Percentiles rank a stretch among this genome's conserved stretches.
phyloP scores from a whole-genome alignment of 768 basidiomycete genomes.

The Pleurotus platypus region DNA sequence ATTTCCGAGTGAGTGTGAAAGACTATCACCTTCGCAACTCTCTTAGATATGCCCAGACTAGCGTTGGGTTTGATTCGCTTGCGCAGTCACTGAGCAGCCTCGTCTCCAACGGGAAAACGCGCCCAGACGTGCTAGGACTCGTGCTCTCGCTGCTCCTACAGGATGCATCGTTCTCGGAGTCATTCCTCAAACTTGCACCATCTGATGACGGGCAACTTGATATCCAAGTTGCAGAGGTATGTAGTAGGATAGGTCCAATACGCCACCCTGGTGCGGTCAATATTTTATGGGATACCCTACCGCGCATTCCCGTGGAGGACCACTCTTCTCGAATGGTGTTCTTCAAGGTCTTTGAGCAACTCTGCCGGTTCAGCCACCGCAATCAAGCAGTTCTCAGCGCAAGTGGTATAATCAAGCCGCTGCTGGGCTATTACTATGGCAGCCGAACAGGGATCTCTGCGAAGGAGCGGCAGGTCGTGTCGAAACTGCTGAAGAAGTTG shows the following conservation, averaged over 20 bases:
- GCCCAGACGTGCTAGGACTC: slow-evolving; percentile 60
- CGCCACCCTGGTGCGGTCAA: slow-evolving; percentile 57
- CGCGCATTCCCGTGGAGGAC: slow-evolving; percentile 30
- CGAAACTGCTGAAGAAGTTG: slow-evolving; percentile 62
- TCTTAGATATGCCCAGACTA: slow-evolving; percentile 27
- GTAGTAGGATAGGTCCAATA: slow-evolving; percentile 46
- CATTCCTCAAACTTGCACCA: slow-evolving; percentile 48
- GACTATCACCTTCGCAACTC: not conserved
- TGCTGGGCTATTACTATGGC: slow-evolving; percentile 38
- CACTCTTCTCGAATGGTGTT: slow-evolving; percentile 45
- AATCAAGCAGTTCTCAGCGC: slow-evolving; percentile 68
- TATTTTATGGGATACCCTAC: slow-evolving; percentile 52
- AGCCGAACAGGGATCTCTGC: slow-evolving; percentile 22
- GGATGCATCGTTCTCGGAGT: slow-evolving; percentile 53
- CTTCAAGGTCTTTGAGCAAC: slow-evolving; percentile 60
- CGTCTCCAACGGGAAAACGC: slow-evolving; percentile 39
- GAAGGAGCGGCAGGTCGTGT: slow-evolving; percentile 52
- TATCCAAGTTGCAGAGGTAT: slow-evolving; percentile 35
- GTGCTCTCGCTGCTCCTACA: slow-evolving; percentile 65
- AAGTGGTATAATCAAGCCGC: slow-evolving; percentile 48
- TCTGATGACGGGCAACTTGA: slow-evolving; percentile 34
- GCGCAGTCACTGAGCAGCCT: slow-evolving; percentile 55
- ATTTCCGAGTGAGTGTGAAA: slow-evolving; percentile 56
- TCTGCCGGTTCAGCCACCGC: slow-evolving; percentile 58
- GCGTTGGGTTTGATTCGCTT: slow-evolving; percentile 66